Percentiles rank a stretch among this genome's conserved stretches.
These are phyloP conservation scores for Flagelloscypha sp. DNA, from an alignment of 768 basidiomycete genomes.

Conservation along the genomic window DNA sequence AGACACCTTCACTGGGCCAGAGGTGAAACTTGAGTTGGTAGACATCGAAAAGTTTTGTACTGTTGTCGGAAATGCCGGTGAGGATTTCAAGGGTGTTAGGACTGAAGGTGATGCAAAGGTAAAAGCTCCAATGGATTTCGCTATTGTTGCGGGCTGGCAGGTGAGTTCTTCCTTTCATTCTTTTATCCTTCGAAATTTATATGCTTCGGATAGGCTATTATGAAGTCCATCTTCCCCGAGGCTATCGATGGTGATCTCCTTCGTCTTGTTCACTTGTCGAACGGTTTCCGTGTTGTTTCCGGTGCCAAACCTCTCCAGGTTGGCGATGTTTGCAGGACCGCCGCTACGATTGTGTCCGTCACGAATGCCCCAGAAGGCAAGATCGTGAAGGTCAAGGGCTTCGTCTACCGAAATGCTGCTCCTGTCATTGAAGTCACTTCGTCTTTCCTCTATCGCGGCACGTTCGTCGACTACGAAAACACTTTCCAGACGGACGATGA, in stretches of 20 bases:
- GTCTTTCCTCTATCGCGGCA: slow-evolving; percentile 93
- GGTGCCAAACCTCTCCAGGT: slow-evolving; percentile 69
- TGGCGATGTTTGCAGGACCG: slow-evolving; percentile 85
- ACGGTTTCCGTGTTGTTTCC: slow-evolving; percentile 86
- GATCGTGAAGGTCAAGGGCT: slow-evolving; percentile 82
- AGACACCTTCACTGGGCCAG: slow-evolving; percentile 80
- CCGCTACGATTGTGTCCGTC: slow-evolving; percentile 84
- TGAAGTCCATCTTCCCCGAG: slow-evolving; percentile 93
- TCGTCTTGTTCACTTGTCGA: slow-evolving; percentile 94
- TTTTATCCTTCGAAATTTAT: slow-evolving; percentile 2
- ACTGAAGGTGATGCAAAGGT: slow-evolving; percentile 50
- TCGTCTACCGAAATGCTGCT: slow-evolving; percentile 66
- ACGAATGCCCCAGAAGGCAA: slow-evolving; percentile 89
- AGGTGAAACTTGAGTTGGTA: slow-evolving; percentile 68
- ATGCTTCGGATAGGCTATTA: slow-evolving; percentile 71
- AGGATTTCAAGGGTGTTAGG: slow-evolving; percentile 77
- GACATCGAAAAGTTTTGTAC: slow-evolving; percentile 86
- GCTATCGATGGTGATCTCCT: slow-evolving; percentile 90
- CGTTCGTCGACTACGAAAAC: slow-evolving; percentile 88
- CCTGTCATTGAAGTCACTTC: slow-evolving; percentile 92
- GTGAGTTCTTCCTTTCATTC: slow-evolving; percentile 34
- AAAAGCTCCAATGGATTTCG: slow-evolving; percentile 96
- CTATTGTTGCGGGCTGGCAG: slow-evolving; percentile 98
- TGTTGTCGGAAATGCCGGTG: slow-evolving; percentile 89
- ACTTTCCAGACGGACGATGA: slow-evolving; percentile 93